Evolutionary conservation across 148 eudicot species (phyloP).

Genomic region (Polygonum aviculare): DNA sequence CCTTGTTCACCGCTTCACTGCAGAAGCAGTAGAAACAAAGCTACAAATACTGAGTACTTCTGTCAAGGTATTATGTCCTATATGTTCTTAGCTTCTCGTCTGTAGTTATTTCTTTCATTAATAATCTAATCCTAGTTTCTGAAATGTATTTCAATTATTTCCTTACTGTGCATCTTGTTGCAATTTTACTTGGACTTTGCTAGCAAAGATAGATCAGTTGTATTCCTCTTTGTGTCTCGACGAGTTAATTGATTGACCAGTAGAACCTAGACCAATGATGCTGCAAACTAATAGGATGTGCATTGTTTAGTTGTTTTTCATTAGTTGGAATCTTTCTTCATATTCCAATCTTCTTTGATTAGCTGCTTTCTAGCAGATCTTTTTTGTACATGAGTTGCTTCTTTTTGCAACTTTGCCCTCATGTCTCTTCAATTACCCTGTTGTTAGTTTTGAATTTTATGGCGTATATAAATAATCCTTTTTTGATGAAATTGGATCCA

Average conservation of each 20-base stretch:
- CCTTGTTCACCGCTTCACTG: constrained; percentile 59
- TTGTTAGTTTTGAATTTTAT: not conserved
- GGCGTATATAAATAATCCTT: not conserved
- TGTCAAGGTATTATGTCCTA: constrained; percentile 47
- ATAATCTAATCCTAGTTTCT: not conserved
- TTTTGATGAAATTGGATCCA: not conserved
- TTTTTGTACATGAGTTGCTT: not conserved
- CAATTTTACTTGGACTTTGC: not conserved
- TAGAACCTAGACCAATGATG: not conserved
- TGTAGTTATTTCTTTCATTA: not conserved
- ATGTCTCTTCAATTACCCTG: not conserved
- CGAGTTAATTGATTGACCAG: not conserved
- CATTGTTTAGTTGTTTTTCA: not conserved
- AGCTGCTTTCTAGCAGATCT: not conserved
- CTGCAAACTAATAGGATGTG: not conserved
- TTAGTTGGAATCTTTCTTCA: not conserved
- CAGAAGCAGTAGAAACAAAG: constrained; percentile 81
- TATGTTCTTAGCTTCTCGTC: constrained; percentile 4
- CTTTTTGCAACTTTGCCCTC: not conserved
- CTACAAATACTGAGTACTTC: constrained; percentile 82
- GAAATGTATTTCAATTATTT: not conserved
- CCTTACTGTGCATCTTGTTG: not conserved
- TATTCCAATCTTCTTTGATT: not conserved
- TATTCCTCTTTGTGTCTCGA: not conserved
- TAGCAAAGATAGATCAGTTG: not conserved